Conservation (phyloP, 225 moss, liverwort and hornwort genomes). For the Climacium dendroides region DNA sequence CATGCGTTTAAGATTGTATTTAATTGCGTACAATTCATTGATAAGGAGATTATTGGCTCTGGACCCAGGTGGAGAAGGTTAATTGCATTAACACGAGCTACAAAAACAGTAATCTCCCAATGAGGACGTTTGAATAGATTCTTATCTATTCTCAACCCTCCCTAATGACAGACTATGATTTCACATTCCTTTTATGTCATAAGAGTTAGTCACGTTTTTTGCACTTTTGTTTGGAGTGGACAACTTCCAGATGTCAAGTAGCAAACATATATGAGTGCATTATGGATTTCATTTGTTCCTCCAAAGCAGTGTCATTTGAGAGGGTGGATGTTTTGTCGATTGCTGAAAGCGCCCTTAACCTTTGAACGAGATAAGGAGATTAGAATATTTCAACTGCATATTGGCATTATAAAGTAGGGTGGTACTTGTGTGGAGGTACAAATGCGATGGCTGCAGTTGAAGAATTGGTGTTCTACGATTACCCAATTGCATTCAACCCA, state of each 20-base stretch:
- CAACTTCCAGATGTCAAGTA: not conserved
- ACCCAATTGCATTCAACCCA: conserved; percentile 66
- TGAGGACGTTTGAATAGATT: not conserved
- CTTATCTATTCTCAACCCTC: not conserved
- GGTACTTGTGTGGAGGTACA: not conserved
- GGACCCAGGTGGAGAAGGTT: not conserved
- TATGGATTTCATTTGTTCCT: not conserved
- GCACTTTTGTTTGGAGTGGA: not conserved
- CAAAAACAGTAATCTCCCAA: not conserved
- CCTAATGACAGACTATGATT: not conserved
- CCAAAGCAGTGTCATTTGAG: not conserved
- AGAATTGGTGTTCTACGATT: conserved; percentile 45
- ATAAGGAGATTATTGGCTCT: not conserved
- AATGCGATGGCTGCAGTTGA: not conserved
- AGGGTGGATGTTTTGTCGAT: not conserved
- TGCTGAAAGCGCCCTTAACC: not conserved
- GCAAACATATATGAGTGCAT: not conserved
- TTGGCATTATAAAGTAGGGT: not conserved
- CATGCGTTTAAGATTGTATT: not conserved
- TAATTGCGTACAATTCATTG: not conserved
- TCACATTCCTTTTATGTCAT: not conserved
- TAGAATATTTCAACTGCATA: not conserved
- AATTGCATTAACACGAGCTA: not conserved
- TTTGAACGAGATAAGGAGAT: not conserved
- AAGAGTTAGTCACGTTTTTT: not conserved